Base-by-base conservation (phyloP, 2,329 filamentous ascomycete species). In the Cryphonectria nitschkei region DNA sequence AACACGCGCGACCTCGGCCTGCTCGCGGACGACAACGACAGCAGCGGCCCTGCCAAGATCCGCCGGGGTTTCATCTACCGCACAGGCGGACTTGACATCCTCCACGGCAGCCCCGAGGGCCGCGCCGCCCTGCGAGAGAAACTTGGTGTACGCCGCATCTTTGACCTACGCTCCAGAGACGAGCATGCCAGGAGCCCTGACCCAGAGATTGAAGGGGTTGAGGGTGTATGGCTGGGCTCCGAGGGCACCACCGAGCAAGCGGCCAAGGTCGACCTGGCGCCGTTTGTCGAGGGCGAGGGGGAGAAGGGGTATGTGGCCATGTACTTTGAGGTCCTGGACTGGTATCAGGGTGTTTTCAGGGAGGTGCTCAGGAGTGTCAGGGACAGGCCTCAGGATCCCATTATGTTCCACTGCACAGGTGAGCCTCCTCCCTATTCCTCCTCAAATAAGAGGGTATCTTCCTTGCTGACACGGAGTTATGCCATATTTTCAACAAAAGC, bases 341-440 rank as follows among this genome's bases (percentile, higher is more conserved):
- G 80, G 22, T 87, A 87, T 75, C 74, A 70, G 67, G 79, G 79
- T 8, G 81, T 78, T 29, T 82, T 86, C 74, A 80, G 76, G 54
- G 81, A 80, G 8, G 78, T 88, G 7, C 79, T 88, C 37, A 80
- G 85, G 75, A 83, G 84, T 70, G 79, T 88, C 13, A 78, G 84
- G 65, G 85, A 88, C 72, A 78, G 79, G 14, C 82, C 82, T 9
- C 70, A 75, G 0, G 81, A 85, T 75, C 80, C 82, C 22, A 81
- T 87, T 71, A 72, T 88, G 64, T 84, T 88, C 56, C 87, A 89
- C 76, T 89, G 86, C 76, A 87, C 84, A 11, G 86, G 86, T 86
- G 74, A 74, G 81, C 78, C n/a, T 61, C 13, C 1, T 34, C n/a
- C 22, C 13, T 9, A 6, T n/a, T 9, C 13, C 34, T 14, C 58